These are phyloP conservation scores for Agapanthus africanus DNA, from an alignment of 106 monocot genomes.

Conservation along the genomic window DNA sequence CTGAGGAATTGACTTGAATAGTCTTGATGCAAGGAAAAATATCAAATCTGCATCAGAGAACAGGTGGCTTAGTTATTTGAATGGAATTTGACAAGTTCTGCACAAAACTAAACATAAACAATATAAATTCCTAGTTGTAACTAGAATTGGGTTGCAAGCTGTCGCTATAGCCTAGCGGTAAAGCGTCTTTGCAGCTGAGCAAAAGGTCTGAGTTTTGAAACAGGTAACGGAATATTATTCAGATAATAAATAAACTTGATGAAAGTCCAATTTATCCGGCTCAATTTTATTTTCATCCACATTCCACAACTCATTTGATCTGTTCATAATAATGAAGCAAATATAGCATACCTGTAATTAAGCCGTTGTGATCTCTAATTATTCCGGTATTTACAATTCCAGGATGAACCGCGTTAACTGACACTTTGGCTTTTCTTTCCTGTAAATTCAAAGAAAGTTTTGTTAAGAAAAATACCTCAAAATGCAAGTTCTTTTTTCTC, in stretches of 20 bases:
- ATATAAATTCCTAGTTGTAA: too few relatives aligned
- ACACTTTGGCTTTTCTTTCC: conserved; percentile 24
- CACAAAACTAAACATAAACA: too few relatives aligned
- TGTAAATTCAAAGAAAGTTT: conserved; percentile 11
- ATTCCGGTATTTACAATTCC: conserved; percentile 41
- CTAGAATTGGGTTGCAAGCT: too few relatives aligned
- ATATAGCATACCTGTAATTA: conserved; percentile 22
- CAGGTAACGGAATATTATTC: too few relatives aligned
- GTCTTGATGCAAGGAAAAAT: conserved; percentile 34
- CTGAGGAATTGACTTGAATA: conserved; percentile 38
- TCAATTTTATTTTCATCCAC: too few relatives aligned
- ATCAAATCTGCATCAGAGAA: conserved; percentile 34
- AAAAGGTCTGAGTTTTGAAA: too few relatives aligned
- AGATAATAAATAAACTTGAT: too few relatives aligned
- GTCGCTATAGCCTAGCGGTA: too few relatives aligned
- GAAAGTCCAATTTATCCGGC: too few relatives aligned
- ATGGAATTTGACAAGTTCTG: too few relatives aligned
- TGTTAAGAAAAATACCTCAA: neutral
- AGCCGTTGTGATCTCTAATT: conserved; percentile 31
- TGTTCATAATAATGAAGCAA: neutral
- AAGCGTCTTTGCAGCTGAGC: too few relatives aligned
- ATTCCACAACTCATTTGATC: neutral
- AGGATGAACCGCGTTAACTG: conserved; percentile 33
- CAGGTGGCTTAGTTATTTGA: too few relatives aligned
- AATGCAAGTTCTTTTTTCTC: neutral